phyloP scores from a whole-genome alignment of 2,329 filamentous ascomycete species.

The Trichoderma lentiforme region DNA sequence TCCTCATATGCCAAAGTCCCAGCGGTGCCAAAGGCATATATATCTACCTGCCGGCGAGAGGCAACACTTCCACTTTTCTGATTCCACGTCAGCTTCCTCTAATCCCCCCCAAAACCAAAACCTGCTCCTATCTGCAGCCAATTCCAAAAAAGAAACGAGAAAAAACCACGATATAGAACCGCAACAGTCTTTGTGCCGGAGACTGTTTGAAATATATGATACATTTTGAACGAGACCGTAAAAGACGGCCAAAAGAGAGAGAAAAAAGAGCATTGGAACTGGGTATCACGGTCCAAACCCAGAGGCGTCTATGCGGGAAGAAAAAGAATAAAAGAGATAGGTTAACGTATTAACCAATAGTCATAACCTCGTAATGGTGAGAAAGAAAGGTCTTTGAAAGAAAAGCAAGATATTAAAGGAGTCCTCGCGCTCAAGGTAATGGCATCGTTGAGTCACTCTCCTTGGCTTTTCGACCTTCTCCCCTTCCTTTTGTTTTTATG shows the following conservation, averaged over 20 bases:
- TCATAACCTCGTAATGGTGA: slow-evolving; percentile 32
- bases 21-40: background rate
- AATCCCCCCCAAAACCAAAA: background rate
- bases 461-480: background rate
- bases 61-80: background rate
- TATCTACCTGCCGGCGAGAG: background rate
- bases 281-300: slow-evolving; percentile 17
- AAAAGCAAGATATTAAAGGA: slow-evolving; percentile 15
- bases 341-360: slow-evolving; percentile 30
- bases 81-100: background rate
- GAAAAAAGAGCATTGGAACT: background rate
- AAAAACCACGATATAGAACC: slow-evolving; percentile 13
- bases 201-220: slow-evolving; percentile 30
- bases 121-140: background rate
- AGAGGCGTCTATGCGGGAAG: slow-evolving; percentile 18
- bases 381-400: slow-evolving; percentile 17
- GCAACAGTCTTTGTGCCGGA: slow-evolving; percentile 29
- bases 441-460: background rate
- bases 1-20: background rate
- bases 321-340: slow-evolving; percentile 24
- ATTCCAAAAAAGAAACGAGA: background rate
- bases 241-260: background rate
- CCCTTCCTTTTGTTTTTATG: background rate
- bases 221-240: slow-evolving; percentile 26
- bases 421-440: background rate